phyloP scores from a whole-genome alignment of 2,329 filamentous ascomycete genomes.

The Didymella exigua region DNA sequence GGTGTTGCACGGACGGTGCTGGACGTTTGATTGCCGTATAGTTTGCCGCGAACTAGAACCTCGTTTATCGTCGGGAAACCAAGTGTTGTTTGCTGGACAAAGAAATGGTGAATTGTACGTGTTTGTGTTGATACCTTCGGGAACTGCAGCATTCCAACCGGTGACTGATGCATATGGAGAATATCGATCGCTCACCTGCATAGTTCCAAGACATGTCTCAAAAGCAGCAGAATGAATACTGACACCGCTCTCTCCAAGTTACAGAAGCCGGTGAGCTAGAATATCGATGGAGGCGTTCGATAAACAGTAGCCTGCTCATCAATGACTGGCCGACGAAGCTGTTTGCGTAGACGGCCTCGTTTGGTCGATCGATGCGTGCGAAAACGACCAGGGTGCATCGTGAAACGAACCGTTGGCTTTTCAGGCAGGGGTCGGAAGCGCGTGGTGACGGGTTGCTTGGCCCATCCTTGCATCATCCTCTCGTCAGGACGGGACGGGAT shows the following conservation, averaged over 20 bases:
- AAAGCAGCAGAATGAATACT: background rate
- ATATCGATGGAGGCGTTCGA: constrained; percentile 15
- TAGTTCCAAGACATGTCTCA: constrained; percentile 4
- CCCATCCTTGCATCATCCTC: constrained; percentile 27
- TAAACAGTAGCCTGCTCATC: constrained; percentile 12
- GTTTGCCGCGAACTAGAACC: background rate
- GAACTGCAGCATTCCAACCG: background rate
- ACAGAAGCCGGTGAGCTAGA: background rate
- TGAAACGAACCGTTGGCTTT: constrained; percentile 35
- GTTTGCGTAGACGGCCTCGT: constrained; percentile 11
- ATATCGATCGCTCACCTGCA: background rate
- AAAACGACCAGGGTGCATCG: constrained; percentile 24
- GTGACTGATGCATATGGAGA: background rate
- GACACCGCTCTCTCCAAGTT: background rate
- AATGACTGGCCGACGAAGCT: constrained; percentile 8
- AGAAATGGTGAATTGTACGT: background rate
- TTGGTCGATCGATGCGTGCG: constrained; percentile 16
- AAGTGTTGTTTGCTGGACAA: constrained; percentile 1
- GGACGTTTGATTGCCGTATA: background rate
- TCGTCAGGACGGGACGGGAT: constrained; percentile 10
- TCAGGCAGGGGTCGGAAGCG: constrained; percentile 22
- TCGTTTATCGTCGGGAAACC: background rate
- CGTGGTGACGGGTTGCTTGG: constrained; percentile 20
- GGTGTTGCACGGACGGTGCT: constrained; percentile 1
- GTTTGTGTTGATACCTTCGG: background rate